Conservation (phyloP, 805 yeast species). For the Candida quercuum region DNA sequence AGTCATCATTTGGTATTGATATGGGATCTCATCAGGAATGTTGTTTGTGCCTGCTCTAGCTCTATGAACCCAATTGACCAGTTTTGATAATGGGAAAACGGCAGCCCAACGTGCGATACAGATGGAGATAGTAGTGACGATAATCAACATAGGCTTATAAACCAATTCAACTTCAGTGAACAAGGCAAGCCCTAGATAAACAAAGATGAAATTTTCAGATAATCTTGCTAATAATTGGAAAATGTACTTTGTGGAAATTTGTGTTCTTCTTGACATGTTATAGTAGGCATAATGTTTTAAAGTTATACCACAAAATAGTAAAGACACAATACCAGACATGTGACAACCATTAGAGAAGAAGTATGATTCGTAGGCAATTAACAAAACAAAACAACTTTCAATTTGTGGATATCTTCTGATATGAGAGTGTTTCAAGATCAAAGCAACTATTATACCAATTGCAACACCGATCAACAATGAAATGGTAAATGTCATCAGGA, state of each 20-base stretch:
- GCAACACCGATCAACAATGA: slow-evolving; percentile 85
- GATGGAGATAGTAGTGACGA: slow-evolving; percentile 82
- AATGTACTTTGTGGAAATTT: slow-evolving; percentile 90
- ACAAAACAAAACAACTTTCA: slow-evolving; percentile 86
- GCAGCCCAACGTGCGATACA: slow-evolving; percentile 97
- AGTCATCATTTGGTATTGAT: slow-evolving; percentile 96
- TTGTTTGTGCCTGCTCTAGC: slow-evolving; percentile 47
- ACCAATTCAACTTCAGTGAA: slow-evolving; percentile 96
- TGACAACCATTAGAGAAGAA: slow-evolving; percentile 98
- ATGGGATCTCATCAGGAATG: slow-evolving; percentile 84
- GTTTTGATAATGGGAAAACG: slow-evolving; percentile 85
- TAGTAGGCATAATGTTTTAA: slow-evolving; percentile 94
- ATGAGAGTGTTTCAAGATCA: slow-evolving; percentile 86
- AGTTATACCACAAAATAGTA: slow-evolving; percentile 94
- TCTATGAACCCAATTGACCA: slow-evolving; percentile 75
- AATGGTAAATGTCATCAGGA: slow-evolving; percentile 88
- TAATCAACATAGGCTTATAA: slow-evolving; percentile 88
- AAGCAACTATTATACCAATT: slow-evolving; percentile 84
- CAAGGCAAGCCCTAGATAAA: slow-evolving; percentile 86
- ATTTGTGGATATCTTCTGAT: slow-evolving; percentile 94
- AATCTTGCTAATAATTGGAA: slow-evolving; percentile 93
- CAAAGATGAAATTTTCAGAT: slow-evolving; percentile 94
- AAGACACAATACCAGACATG: slow-evolving; percentile 97
- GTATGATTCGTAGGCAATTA: slow-evolving; percentile 93
- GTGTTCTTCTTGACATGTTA: slow-evolving; percentile 96